Evolutionary conservation across 176 grass and related monocot genomes (phyloP), one percentile per base, ranked within the genome.

Genomic region (Triticum turgidum): DNA sequence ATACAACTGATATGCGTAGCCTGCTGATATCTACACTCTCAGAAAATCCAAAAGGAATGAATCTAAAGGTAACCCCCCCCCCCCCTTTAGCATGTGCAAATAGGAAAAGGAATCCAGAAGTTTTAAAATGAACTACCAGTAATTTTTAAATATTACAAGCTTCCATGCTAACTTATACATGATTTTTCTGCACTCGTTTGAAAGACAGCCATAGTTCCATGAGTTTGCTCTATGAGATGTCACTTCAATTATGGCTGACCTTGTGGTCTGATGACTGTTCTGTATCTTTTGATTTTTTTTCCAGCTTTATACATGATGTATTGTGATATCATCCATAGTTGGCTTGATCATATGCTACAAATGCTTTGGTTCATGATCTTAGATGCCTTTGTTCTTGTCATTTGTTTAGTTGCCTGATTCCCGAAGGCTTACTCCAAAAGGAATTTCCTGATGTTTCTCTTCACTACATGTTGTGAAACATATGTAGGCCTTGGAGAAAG

Each of bases 401-500:
- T 61, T 72, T 78, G 32, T 41, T 37, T 81, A 67, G 20, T 39
- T 84, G 37, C 37, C 54, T 61, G 84, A 76, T 42, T 76, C 51
- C 37, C n/a, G 24, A 37, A 84, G 47, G 47, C 38, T 86, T 39
- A 69, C n/a, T 76, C 38, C 37, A 73, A 13, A 33, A 65, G 49
- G 7, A 44, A n/a, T 85, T 78, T 6, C 39, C 15, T 69, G 34
- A 89, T 61, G 37, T 68, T 82, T 82, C 44, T 90, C 34, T 74
- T 69, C 13, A 82, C 33, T 9, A 54, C 70, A 42, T 73, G 21
- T 66, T 78, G 45, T 90, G 38, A 37, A 83, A 54, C 70, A 80
- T 79, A 74, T 92, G 56, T 65, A 99, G 97, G 97, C 84, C 67
- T 90, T 99, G 90, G 97, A 97, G 77, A 99, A 94, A 90, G 92